A percentile compares a stretch with the other conserved stretches of the same genome.
Evolutionary conservation across 768 basidiomycete genomes (phyloP).

Genomic region (Kwoniella sp.): DNA sequence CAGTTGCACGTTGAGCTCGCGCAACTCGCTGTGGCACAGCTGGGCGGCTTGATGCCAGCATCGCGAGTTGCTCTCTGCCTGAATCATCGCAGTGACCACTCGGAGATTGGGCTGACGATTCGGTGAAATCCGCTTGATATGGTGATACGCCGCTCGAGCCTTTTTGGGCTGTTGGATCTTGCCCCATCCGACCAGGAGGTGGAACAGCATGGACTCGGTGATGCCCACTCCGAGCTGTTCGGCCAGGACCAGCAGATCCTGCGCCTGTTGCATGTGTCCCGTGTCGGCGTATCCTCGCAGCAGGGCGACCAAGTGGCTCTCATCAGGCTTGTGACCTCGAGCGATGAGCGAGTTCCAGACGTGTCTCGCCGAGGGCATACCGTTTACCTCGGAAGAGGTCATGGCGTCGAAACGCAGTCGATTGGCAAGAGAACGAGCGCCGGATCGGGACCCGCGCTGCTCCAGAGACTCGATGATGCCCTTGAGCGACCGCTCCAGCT

Average conservation of each 20-base stretch:
- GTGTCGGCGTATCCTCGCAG: constrained; percentile 31
- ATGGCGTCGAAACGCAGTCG: constrained; percentile 27
- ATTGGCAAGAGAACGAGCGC: constrained; percentile 17
- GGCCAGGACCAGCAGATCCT: constrained; percentile 11
- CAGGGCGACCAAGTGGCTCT: constrained; percentile 25
- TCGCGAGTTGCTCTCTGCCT: constrained; percentile 3
- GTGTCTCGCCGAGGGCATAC: constrained; percentile 20
- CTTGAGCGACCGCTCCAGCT: constrained; percentile 3
- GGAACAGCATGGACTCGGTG: constrained; percentile 13
- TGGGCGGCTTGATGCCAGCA: background rate
- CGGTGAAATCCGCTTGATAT: constrained; percentile 1
- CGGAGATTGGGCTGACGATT: background rate
- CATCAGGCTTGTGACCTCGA: constrained; percentile 25
- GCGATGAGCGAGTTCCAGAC: constrained; percentile 29
- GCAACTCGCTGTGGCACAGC: constrained; percentile 14
- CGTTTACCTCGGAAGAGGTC: background rate
- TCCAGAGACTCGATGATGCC: constrained; percentile 12
- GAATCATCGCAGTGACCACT: constrained; percentile 9
- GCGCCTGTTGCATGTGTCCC: constrained; percentile 26
- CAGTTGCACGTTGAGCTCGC: constrained; percentile 2
- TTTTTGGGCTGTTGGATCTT: background rate
- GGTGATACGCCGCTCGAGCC: background rate
- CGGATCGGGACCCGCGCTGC: background rate
- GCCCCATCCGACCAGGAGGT: constrained; percentile 19
- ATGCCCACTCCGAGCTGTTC: constrained; percentile 4